Conservation (phyloP, 768 basidiomycete species). For the Cystobasidium onofrii region DNA sequence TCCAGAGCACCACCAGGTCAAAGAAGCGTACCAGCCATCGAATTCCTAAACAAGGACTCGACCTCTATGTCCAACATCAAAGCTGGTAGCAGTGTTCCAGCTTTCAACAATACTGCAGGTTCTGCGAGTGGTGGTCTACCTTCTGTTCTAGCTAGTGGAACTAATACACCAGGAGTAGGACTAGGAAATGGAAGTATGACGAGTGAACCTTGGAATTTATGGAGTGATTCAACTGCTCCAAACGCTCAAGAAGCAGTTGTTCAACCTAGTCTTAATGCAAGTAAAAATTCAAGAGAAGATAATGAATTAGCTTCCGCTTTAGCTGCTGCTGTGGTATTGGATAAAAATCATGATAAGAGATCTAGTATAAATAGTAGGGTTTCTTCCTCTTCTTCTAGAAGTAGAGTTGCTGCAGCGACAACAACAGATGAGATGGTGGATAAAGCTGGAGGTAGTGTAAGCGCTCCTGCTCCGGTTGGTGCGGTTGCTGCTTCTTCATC, state of each 20-base stretch:
- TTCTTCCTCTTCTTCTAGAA: not conserved
- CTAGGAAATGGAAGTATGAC: constrained; percentile 19
- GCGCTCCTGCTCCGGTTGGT: no score
- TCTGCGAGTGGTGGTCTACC: not conserved
- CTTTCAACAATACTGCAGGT: not conserved
- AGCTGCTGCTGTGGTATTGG: constrained; percentile 6
- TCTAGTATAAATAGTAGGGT: not conserved
- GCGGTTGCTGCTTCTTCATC: not conserved
- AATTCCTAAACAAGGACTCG: not conserved
- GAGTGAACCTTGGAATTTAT: constrained; percentile 32
- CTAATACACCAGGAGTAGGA: constrained; percentile 19
- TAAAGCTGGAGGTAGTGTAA: not conserved
- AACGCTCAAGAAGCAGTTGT: not conserved
- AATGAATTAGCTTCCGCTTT: not conserved
- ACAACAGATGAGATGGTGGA: not conserved
- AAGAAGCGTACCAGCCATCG: constrained; percentile 32
- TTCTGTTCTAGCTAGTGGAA: constrained; percentile 3
- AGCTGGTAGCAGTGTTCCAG: not conserved
- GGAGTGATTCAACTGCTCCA: constrained; percentile 18
- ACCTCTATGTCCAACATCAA: not conserved
- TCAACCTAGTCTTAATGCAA: not conserved
- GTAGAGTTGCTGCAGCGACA: not conserved
- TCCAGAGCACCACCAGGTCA: constrained; percentile 27
- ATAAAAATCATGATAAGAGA: not conserved
- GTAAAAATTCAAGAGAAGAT: not conserved